Conservation (phyloP, 305 asterid genomes). For the Withania somnifera region DNA sequence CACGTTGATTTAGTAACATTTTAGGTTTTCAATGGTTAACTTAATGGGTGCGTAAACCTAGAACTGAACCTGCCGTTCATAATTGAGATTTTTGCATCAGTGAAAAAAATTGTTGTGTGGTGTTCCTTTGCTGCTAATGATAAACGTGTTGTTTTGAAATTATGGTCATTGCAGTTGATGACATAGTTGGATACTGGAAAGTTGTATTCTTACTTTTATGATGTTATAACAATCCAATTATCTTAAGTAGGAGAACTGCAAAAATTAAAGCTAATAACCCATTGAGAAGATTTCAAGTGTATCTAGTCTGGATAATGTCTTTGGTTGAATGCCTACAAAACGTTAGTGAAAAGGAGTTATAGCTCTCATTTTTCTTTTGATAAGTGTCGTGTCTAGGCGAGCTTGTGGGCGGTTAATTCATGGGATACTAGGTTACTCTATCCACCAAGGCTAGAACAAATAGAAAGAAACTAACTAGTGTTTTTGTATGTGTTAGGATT, state of each 20-base stretch:
- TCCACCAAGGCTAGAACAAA: too few relatives aligned
- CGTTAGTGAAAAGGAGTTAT: too few relatives aligned
- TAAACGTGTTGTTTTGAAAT: not conserved
- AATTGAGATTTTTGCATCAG: not conserved
- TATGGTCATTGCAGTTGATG: not conserved
- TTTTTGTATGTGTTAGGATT: too few relatives aligned
- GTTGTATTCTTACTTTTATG: not conserved
- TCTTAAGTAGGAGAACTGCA: not conserved
- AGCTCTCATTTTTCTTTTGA: too few relatives aligned
- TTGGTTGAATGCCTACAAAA: not conserved
- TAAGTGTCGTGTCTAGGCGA: too few relatives aligned
- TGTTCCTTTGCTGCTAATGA: not conserved
- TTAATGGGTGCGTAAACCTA: not conserved
- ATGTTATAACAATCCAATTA: not conserved
- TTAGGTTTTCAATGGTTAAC: not conserved
- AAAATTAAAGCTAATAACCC: not conserved
- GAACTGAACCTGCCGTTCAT: not conserved
- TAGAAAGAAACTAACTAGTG: too few relatives aligned
- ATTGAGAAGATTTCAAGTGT: not conserved
- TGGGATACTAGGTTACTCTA: too few relatives aligned
- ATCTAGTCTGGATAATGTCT: not conserved
- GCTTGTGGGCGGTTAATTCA: too few relatives aligned
- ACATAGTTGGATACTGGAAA: not conserved
- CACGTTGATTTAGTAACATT: not conserved
- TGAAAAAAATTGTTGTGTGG: not conserved